Evolutionary conservation across 2,329 filamentous ascomycete genomes (phyloP).

Genomic region (Aspergillus alliaceus): DNA sequence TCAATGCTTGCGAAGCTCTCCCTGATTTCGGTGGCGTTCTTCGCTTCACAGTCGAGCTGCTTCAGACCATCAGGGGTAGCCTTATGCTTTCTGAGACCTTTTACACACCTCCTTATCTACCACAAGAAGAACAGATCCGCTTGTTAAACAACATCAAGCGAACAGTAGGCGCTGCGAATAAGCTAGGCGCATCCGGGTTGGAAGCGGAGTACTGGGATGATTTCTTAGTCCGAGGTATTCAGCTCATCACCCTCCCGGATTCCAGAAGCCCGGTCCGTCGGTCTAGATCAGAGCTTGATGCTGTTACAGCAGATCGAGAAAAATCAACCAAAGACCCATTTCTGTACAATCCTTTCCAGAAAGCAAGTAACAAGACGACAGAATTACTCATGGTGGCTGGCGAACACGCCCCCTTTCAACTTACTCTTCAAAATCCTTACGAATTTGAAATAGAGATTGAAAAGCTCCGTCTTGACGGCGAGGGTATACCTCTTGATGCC

Average conservation of each 20-base stretch:
- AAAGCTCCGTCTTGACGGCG: constrained; percentile 70
- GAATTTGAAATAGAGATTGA: constrained; percentile 92
- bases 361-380: constrained; percentile 57
- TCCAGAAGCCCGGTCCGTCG: constrained; percentile 67
- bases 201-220: constrained; percentile 95
- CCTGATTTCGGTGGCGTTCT: constrained; percentile 91
- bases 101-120: constrained; percentile 68
- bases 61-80: constrained; percentile 74
- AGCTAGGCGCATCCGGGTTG: constrained; percentile 68
- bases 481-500: constrained; percentile 71
- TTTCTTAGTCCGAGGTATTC: constrained; percentile 78
- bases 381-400: constrained; percentile 74
- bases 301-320: constrained; percentile 39
- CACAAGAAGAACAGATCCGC: constrained; percentile 79
- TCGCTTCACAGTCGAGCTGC: constrained; percentile 77
- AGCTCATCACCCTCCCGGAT: constrained; percentile 63
- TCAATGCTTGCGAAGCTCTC: constrained; percentile 89
- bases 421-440: constrained; percentile 90
- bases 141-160: constrained; percentile 84
- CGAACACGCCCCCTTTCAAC: constrained; percentile 73
- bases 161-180: constrained; percentile 73
- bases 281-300: constrained; percentile 51
- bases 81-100: constrained; percentile 70
- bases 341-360: constrained; percentile 90
- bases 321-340: constrained; percentile 69